Base-by-base conservation (phyloP, 2,329 filamentous ascomycete genomes). In the Venturia carpophila region DNA sequence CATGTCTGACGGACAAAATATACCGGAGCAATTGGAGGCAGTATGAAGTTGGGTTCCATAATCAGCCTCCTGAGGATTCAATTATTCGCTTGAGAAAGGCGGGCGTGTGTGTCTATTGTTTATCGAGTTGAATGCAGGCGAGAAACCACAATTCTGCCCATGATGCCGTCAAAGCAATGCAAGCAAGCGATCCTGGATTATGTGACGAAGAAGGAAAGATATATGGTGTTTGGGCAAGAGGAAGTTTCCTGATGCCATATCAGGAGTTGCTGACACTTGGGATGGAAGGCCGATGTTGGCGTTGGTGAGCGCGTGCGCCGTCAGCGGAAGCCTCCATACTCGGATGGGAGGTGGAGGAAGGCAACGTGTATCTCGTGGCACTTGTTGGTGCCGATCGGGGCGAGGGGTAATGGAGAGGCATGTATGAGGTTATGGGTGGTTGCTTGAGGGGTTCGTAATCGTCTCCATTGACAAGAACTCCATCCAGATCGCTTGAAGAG, bases 401-500 rank as follows among this genome's bases (percentile, higher is more conserved):
- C 6, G 52, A 37, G n/a, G 52, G 52, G 19, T 58, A 58, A 37
- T 58, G 30, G 27, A n/a, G 19, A 15, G 52, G 30, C 27, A 37
- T 21, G 6, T 37, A 52, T 10, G 21, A 52, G 24, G 21, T 52
- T 21, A 52, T 27, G 9, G 47, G 56, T 39, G 56, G 60, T 21
- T 61, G 60, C 15, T 61, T 45, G n/a, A 61, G 15, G 24, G 60
- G 60, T 45, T 61, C 39, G 42, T 61, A 61, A n/a, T 27, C 27
- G 19, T 61, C 60, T 15, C 60, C 60, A 27, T 41, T 61, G 24
- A 61, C 60, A 24, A 61, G 60, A 37, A 21, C n/a, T 5, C 60
- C 39, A 42, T 42, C 37, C 27, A 37, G 15, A n/a, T 58, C 52
- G 52, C 30, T 21, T 15, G 30, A 34, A 3, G 27, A 37, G 52